Evolutionary conservation across 148 eudicot genomes (phyloP), one percentile per base, ranked within the genome.

Genomic region (Simmondsia chinensis): DNA sequence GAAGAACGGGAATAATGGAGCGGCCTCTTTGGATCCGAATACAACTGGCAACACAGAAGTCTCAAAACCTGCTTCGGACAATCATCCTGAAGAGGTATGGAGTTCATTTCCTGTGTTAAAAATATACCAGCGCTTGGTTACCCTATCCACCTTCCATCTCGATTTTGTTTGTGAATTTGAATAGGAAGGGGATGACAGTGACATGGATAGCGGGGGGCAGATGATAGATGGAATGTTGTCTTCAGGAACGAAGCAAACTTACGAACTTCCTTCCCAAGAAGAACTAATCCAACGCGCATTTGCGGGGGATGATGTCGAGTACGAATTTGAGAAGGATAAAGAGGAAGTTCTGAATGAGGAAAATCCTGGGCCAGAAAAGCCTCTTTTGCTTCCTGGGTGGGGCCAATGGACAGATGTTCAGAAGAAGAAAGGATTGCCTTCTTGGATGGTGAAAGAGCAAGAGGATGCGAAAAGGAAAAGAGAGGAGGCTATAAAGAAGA

Each of bases 261-360:
- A 82, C 56, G 71, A 82, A 52, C 74, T 86, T 39, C 99, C 99
- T 12, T 65, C 94, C 35, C 91, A 93, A 56, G 91, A 71, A 54
- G 99, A 93, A 48, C 71, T 86, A 33, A 77, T 86, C 51, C 63
- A 56, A 14, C 82, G 77, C 34, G 94, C 99, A 48, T 93, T 93
- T 71, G 99, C 94, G 21, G 96, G 94, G 22, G 99, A 86, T 66
- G 91, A 93, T 40, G 99, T 93, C 65, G 96, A 77, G 69, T 83
- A 68, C 48, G 94, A 82, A 42, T 93, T 93, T 52, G 71, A 68
- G 46, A 82, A 69, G 68, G 74, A 63, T 14, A 93, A 93, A 59
- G 68, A 79, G 43, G 83, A 72, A 41, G 69, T 69, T 17, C 37
- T 86, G 43, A 63, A 86, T 44, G 91, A 86, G 59, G 99, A 93